Base-by-base conservation (phyloP, 768 basidiomycete genomes). In the Chalciporus piperatus region DNA sequence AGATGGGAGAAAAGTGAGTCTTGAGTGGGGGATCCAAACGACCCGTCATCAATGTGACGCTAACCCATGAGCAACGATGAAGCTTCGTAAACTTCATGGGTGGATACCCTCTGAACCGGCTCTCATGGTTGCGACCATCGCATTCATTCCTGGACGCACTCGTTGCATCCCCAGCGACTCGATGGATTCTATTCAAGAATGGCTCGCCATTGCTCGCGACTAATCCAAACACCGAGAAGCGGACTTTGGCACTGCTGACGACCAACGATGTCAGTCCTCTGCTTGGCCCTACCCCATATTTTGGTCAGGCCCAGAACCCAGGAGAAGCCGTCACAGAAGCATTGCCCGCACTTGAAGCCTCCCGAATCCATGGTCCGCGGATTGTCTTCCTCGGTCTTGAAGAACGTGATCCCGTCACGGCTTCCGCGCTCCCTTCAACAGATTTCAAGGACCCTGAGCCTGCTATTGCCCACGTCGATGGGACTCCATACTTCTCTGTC, bases 401-500 rank as follows among this genome's bases (percentile, higher is more conserved):
- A 59, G 91, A 93, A 59, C 60, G 72, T 12, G 70, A 80, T 55
- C 61, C 74, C 1, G 60, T 67, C 6, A 75, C 68, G 22, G 68
- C 70, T 5, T 70, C 68, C 39, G 80, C 86, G 0, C 76, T 89
- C 3, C 82, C 85, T 10, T 84, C 86, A 0, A 79, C 83, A 3
- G 83, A 87, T 41, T 84, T 87, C 45, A 78, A 74, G 50, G 73
- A 79, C 53, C 78, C 85, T 0, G 74, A 80, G 46, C 60, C 66
- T 16, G 77, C 82, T 1, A 69, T 83, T 3, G 71, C 75, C 45
- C 81, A 86, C 42, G 72, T 94, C 22, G 69, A 85, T 27, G 96
- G 95, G n/a, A 84, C 78, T 2, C 84, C 92, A 0, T 95, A 87
- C 67, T 98, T 97, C 65, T 77, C 92, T 0, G 57, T 97, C 54